Percentiles rank a stretch among this genome's conserved stretches.
phyloP scores from a whole-genome alignment of 1,284 basidiomycete genomes.

The Kalmanozyma brasiliensis region DNA sequence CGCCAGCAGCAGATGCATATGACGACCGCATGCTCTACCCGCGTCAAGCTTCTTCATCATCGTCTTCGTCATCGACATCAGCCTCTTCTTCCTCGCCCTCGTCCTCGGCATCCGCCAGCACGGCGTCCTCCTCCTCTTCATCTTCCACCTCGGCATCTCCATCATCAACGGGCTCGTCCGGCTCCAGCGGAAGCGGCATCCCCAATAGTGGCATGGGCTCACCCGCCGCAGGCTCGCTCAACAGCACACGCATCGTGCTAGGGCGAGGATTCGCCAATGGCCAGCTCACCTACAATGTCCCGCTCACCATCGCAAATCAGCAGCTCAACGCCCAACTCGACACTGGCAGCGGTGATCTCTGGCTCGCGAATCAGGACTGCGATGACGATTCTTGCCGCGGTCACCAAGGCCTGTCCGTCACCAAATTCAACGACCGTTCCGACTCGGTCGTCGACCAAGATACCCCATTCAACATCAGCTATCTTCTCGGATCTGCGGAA shows the following conservation, averaged over 20 bases:
- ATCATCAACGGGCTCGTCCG: not conserved
- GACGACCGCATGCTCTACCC: not conserved
- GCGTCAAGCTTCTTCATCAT: conserved; percentile 27
- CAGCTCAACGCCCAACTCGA: conserved; percentile 55
- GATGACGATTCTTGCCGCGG: conserved; percentile 39
- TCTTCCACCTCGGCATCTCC: not conserved
- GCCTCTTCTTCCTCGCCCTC: conserved; percentile 1
- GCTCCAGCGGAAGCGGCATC: conserved; percentile 2
- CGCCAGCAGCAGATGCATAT: not conserved
- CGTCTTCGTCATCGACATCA: conserved; percentile 2
- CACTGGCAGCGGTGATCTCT: conserved; percentile 58
- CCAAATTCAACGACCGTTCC: conserved; percentile 37
- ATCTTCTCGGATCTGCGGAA: conserved; percentile 50
- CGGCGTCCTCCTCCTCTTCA: conserved; percentile 7
- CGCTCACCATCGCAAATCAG: conserved; percentile 49
- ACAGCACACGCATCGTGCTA: conserved; percentile 52
- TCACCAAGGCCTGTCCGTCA: conserved; percentile 35
- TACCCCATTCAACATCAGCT: conserved; percentile 50
- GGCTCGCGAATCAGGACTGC: conserved; percentile 57
- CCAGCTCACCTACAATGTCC: conserved; percentile 56
- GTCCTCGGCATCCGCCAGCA: conserved; percentile 3
- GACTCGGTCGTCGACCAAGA: conserved; percentile 40
- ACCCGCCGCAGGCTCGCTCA: conserved; percentile 37
- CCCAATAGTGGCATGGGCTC: conserved; percentile 16
- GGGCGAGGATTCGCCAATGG: conserved; percentile 44